Base-by-base conservation (phyloP, 129 eudicot genomes). In the Lactuca saligna region DNA sequence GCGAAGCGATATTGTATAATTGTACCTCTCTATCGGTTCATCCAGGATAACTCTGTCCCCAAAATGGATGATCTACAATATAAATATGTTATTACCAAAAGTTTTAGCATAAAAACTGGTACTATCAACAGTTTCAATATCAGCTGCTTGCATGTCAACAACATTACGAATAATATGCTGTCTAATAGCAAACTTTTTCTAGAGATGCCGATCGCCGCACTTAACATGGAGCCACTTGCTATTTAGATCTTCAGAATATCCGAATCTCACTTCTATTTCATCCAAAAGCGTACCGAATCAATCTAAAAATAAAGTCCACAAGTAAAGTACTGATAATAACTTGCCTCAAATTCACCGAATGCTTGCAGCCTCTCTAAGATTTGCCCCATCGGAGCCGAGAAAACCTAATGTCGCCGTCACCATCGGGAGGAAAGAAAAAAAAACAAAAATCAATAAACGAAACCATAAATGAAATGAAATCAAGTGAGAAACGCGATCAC, bases 21-120 rank as follows among this genome's bases (percentile, higher is more conserved):
- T 62, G 70, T 80, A 93, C 99, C 99, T 84, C 85, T 93, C 99
- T 38, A 89, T 75, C 4, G 99, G 99, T 56, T 93, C 99, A 70
- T 93, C 95, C 48, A 93, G 84, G 55, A 93, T 93, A 67, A 83
- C 90, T 79, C 78, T 87, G 87, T 93, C 99, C 38, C 99, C 99
- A 61, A 93, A 93, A 78, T 89, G 72, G 62, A 81, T 66, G 57
- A 93, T 77, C 99, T 93, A 77, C 17, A 44, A 31, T 70, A 51
- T 6, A 12, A 16, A n/a, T 39, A 54, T 32, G 12, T 34, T 72
- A 50, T 53, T 16, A 64, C 31, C 49, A 50, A 59, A 53, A 17
- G 9, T 38, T 78, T 70, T 77, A 60, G 58, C 61, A 57, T 35
- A 44, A 38, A 57, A 57, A 57, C 35, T 48, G 39, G 41, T 15